Evolutionary conservation across 768 basidiomycete genomes (phyloP).

Genomic region (Favolaschia claudopus): DNA sequence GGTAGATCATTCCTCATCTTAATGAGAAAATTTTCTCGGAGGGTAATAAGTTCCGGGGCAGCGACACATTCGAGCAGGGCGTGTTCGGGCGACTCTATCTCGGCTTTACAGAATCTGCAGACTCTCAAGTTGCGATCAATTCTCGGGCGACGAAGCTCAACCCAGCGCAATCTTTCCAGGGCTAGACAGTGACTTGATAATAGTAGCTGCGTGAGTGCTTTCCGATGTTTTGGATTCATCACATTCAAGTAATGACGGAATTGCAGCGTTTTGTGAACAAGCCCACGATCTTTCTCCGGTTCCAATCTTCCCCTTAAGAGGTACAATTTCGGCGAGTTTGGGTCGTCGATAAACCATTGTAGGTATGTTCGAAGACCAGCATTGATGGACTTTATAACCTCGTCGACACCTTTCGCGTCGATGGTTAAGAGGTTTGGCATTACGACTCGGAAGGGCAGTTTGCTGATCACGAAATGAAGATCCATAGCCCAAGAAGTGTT

Average conservation of each 20-base stretch:
- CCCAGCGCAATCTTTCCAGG: not conserved
- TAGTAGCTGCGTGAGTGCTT: too few relatives aligned
- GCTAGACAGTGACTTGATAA: constrained; percentile 1
- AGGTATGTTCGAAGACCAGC: not conserved
- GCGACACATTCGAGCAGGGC: not conserved
- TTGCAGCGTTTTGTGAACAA: not conserved
- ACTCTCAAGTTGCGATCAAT: not conserved
- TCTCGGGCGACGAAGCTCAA: not conserved
- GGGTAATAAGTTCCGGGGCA: too few relatives aligned
- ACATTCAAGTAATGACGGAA: not conserved
- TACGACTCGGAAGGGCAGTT: not conserved
- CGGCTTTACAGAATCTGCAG: not conserved
- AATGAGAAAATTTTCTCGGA: too few relatives aligned
- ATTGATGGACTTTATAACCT: too few relatives aligned
- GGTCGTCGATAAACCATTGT: not conserved
- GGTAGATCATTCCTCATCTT: too few relatives aligned
- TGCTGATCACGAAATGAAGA: not conserved
- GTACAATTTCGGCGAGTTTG: not conserved
- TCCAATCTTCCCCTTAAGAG: not conserved
- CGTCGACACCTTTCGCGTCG: too few relatives aligned
- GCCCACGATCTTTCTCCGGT: not conserved
- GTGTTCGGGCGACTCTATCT: not conserved
- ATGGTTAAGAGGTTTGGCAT: not conserved
- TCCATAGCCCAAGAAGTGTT: not conserved
- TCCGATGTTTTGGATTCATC: not conserved